Evolutionary conservation across 1,139 yeast species (phyloP).

Genomic region (Yamadazyma blattariae): DNA sequence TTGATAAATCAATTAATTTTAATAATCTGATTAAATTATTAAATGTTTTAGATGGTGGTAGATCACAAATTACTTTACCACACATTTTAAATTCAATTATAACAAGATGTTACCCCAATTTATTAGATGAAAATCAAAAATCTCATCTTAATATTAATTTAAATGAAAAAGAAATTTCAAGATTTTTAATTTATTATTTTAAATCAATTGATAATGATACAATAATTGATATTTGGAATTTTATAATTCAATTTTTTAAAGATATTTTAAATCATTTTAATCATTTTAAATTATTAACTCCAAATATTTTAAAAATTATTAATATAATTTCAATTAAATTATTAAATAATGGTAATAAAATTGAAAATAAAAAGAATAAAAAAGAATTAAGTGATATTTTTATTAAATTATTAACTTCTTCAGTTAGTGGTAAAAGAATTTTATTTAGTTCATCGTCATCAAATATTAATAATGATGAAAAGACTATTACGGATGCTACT

Average conservation of each 20-base stretch:
- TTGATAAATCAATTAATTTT: constrained; percentile 22
- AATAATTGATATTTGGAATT: constrained; percentile 70
- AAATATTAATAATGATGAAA: constrained; percentile 1
- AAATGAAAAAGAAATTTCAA: constrained; percentile 38
- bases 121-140: constrained; percentile 28
- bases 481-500: neutral
- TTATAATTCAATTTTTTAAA: constrained; percentile 54
- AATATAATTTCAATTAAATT: constrained; percentile 55
- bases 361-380: constrained; percentile 52
- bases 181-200: constrained; percentile 58
- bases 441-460: constrained; percentile 8
- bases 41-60: constrained; percentile 81
- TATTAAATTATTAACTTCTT: constrained; percentile 45
- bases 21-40: constrained; percentile 43
- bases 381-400: constrained; percentile 71
- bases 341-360: constrained; percentile 43
- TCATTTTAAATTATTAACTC: constrained; percentile 49
- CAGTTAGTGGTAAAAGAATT: constrained; percentile 19
- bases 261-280: constrained; percentile 50
- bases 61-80: constrained; percentile 75
- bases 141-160: constrained; percentile 46
- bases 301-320: constrained; percentile 50
- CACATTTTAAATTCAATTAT: constrained; percentile 56
- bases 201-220: constrained; percentile 70
- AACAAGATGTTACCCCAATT: constrained; percentile 30